Evolutionary conservation across 495 filamentous ascomycete genomes (phyloP), one percentile per base, ranked within the genome.

Genomic region (Tricharina praecox): DNA sequence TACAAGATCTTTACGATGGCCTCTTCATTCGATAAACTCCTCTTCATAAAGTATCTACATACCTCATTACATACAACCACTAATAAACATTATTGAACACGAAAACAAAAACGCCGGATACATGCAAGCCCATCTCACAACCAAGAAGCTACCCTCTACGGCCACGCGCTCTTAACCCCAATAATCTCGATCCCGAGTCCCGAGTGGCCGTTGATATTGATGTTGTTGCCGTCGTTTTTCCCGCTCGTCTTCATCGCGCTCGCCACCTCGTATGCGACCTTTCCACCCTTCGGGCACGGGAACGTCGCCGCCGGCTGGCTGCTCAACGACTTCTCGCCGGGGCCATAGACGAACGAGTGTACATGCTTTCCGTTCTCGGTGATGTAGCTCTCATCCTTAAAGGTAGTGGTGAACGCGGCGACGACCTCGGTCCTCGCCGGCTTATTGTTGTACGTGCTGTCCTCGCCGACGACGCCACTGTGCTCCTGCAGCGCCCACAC

Each of bases 151-250:
- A n/a, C n/a, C n/a, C n/a, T n/a, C n/a, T n/a, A n/a, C n/a, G n/a
- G n/a, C 28, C 28, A 37, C 34, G 7, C 8, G 18, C 34, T 37
- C 34, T 18, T 37, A 9, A 37, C 8, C 34, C 34, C 34, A 11
- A 37, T 11, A 18, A 37, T 37, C 34, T 37, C 40, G 20, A 43
- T 43, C 13, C 40, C 40, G 13, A 43, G 26, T 26, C 40, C 40
- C 9, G 7, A 13, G 23, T 24, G 13, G 8, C 40, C 40, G n/a
- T 18, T 18, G 13, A 26, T 26, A 18, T 43, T 43, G 21, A 43
- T 43, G 40, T 25, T 13, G 26, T 18, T 11, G 1, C 19, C 40
- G 18, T 9, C 16, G 18, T 4, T 8, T 13, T 13, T 32, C 28
- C 28, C 28, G 21, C 21, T 18, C 21, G 23, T 25, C 19, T 24